Base-by-base conservation (phyloP, 2,329 filamentous ascomycete species). In the Aspergillus jensenii region DNA sequence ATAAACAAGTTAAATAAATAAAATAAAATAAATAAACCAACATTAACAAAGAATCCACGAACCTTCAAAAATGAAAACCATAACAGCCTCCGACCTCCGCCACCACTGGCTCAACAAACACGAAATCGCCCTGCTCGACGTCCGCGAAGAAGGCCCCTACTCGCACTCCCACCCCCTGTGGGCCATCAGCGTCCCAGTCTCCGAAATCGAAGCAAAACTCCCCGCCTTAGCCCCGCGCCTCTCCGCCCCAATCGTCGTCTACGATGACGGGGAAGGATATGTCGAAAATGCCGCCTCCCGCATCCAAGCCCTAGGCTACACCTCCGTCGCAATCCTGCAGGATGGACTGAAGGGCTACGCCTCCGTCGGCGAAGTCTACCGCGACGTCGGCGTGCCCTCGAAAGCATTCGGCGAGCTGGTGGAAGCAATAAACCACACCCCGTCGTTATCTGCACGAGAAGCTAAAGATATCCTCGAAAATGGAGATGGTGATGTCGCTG, bases 71-170 rank as follows among this genome's bases (percentile, higher is more conserved):
- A 53, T 53, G 51, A 45, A 45, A 35, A 17, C 17, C 6, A 53
- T 53, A 12, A 45, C 51, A 19, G 25, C 40, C 1, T 23, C 15
- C 12, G 8, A 37, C 2, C 41, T 53, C 11, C 51, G 51, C 15
- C 25, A 21, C 7, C 40, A 53, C 25, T 53, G 51, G 51, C n/a
- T 53, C 15, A 37, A 15, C 27, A 12, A 37, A 9, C 25, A 46
- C 6, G 41, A 53, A 53, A 53, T 53, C 40, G 51, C 51, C 51
- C 51, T 53, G 2, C 41, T 53, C 17, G 51, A 53, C 51, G 25
- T 53, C 9, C 41, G 51, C 41, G 23, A 45, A 33, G 41, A 46
- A 45, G 39, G 40, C 11, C 51, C 50, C 19, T 53, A 53, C 27
- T 40, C 51, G 17, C 40, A 43, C 4, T 52, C 51, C 25, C 51